Evolutionary conservation across 1,284 basidiomycete genomes (phyloP).

Genomic region (Volvariella surrecta): DNA sequence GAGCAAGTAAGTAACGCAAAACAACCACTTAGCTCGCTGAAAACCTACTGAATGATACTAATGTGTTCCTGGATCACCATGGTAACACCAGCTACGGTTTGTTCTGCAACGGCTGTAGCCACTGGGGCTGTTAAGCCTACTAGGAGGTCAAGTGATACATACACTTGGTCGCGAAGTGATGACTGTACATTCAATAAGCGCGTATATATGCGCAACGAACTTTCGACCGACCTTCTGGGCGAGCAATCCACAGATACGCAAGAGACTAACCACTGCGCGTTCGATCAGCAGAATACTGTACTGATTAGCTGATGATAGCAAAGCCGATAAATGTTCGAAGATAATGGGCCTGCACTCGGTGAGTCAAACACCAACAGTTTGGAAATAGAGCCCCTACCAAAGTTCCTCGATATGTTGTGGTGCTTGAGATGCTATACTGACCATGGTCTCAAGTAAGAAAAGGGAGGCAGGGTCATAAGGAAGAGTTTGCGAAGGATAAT

Average conservation of each 20-base stretch:
- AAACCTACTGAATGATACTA: conserved; percentile 57
- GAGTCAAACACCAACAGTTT: neutral
- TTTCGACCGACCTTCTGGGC: conserved; percentile 56
- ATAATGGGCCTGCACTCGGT: conserved; percentile 66
- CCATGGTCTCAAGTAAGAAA: conserved; percentile 91
- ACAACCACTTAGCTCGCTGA: conserved; percentile 5
- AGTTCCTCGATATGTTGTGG: conserved; percentile 76
- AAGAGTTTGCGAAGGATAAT: conserved; percentile 41
- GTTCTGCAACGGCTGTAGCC: conserved; percentile 83
- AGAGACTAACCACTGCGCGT: conserved; percentile 87
- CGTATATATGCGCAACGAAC: conserved; percentile 9
- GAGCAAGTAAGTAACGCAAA: conserved; percentile 2
- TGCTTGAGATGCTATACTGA: conserved; percentile 76
- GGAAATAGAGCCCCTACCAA: conserved; percentile 46
- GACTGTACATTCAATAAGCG: conserved; percentile 31
- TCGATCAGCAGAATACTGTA: conserved; percentile 91
- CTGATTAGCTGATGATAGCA: conserved; percentile 71
- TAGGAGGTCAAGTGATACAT: conserved; percentile 86
- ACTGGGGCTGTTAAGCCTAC: conserved; percentile 72
- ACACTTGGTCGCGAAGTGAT: conserved; percentile 83
- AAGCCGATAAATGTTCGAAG: conserved; percentile 82
- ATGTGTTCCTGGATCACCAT: conserved; percentile 71
- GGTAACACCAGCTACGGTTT: conserved; percentile 80
- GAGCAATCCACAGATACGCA: conserved; percentile 74
- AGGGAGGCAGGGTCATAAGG: conserved; percentile 93